These are phyloP conservation scores for Clohesyomyces aquaticus DNA, from an alignment of 495 filamentous ascomycete species.

Conservation along the genomic window DNA sequence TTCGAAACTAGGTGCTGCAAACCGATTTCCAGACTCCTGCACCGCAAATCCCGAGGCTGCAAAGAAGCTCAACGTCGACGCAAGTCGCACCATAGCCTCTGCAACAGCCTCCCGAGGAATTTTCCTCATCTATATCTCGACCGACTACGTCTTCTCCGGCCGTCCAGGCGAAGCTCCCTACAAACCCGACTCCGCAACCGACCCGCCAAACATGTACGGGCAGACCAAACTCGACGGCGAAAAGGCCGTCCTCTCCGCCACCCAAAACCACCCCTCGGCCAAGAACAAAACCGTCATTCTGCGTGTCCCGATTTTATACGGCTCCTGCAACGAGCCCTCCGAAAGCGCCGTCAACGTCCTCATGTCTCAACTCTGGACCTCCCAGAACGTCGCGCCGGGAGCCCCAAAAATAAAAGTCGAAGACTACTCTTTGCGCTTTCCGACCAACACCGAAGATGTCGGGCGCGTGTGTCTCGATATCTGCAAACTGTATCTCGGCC, in stretches of 20 bases:
- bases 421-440: conserved; percentile 83
- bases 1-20: conserved; percentile 71
- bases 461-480: conserved; percentile 76
- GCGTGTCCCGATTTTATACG: conserved; percentile 88
- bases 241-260: conserved; percentile 62
- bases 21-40: conserved; percentile 84
- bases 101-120: conserved; percentile 64
- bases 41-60: conserved; percentile 77
- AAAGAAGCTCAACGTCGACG: conserved; percentile 73
- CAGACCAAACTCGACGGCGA: conserved; percentile 88
- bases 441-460: conserved; percentile 86
- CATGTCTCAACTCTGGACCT: conserved; percentile 71
- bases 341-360: conserved; percentile 87
- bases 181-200: conserved; percentile 62
- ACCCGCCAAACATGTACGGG: conserved; percentile 85
- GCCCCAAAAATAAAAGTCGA: conserved; percentile 75
- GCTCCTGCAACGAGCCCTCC: conserved; percentile 58
- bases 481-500: conserved; percentile 63
- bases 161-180: conserved; percentile 84
- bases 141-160: conserved; percentile 92
- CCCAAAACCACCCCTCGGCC: not conserved
- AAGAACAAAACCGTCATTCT: conserved; percentile 60
- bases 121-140: conserved; percentile 88
- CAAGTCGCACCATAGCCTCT: conserved; percentile 67
- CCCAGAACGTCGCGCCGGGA: conserved; percentile 53